Base-by-base conservation (phyloP, 2,329 filamentous ascomycete genomes). In the Diaporthe nobilis region DNA sequence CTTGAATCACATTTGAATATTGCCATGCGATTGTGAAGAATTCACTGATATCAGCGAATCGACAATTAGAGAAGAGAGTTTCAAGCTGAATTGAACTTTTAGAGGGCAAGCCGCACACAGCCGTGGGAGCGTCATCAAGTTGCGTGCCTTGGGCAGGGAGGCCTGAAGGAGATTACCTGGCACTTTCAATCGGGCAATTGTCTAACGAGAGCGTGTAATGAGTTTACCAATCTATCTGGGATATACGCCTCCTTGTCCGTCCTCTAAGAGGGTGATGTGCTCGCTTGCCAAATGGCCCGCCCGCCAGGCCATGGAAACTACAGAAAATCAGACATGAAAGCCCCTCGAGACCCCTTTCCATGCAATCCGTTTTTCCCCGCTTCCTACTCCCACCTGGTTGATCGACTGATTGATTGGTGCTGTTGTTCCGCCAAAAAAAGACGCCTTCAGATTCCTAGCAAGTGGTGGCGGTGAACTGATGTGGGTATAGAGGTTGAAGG, bases 181-280 rank as follows among this genome's bases (percentile, higher is more conserved):
- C 28, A 34, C 10, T 68, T 6, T 55, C 49, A 22, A 3, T 42
- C 10, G 4, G 4, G n/a, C 34, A 20, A 22, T 17, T 31, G 31
- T 73, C 42, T 47, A 70, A 47, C 25, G 44, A 61, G 63, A 70
- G 61, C 37, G 44, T 74, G 37, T 49, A 47, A 63, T 77, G 39
- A 60, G 57, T 76, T 76, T 68, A 72, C 76, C 76, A 77, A 72
- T 76, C 70, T 77, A 77, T 72, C 72, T 71, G 73, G 42, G n/a
- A 74, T 71, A 60, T 74, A 72, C 74, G 65, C 71, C 76, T 57
- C 61, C 74, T 22, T 74, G 63, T 67, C 73, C 73, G 44, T 44
- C 63, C 57, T 31, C 49, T 31, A 57, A 71, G 28, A 53, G 47
- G 37, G 37, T 71, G 53, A 65, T 58, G 70, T 65, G 67, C 73